These are phyloP conservation scores for Austropuccinia psidii DNA, from an alignment of 1,284 basidiomycete species.

Conservation along the genomic window DNA sequence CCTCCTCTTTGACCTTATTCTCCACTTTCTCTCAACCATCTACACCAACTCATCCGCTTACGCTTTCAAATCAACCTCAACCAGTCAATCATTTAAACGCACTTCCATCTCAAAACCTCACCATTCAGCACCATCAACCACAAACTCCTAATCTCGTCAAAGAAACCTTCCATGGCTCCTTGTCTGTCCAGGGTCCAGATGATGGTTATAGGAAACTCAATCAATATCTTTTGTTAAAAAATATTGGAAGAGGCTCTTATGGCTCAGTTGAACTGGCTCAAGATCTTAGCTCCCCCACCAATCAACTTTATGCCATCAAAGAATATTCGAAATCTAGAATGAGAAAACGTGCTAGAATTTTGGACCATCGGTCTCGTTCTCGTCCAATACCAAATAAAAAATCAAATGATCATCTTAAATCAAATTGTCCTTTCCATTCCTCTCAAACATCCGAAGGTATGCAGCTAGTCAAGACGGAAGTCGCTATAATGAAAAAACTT, in stretches of 20 bases:
- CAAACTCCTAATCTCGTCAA: no score
- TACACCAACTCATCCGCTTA: no score
- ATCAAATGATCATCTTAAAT: background rate
- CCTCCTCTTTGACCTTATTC: no score
- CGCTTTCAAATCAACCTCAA: no score
- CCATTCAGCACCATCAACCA: no score
- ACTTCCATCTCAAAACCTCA: no score
- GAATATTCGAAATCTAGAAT: conserved; percentile 24
- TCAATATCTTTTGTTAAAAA: conserved; percentile 3
- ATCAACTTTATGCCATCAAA: conserved; percentile 4
- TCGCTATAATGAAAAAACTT: conserved; percentile 30
- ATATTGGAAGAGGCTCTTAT: conserved; percentile 16
- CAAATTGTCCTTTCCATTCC: background rate
- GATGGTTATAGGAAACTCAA: conserved; percentile 8
- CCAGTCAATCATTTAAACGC: no score
- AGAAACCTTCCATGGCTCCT: conserved; percentile 4
- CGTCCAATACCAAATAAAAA: background rate
- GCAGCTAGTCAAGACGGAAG: conserved; percentile 14
- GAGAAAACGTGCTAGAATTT: background rate
- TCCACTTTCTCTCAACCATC: no score
- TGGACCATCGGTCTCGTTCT: background rate
- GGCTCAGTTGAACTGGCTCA: conserved; percentile 17
- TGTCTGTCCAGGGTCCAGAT: background rate
- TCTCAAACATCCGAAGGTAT: background rate
- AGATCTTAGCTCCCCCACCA: background rate